phyloP scores from a whole-genome alignment of 768 basidiomycete species.

The Tricholoma furcatifolium region DNA sequence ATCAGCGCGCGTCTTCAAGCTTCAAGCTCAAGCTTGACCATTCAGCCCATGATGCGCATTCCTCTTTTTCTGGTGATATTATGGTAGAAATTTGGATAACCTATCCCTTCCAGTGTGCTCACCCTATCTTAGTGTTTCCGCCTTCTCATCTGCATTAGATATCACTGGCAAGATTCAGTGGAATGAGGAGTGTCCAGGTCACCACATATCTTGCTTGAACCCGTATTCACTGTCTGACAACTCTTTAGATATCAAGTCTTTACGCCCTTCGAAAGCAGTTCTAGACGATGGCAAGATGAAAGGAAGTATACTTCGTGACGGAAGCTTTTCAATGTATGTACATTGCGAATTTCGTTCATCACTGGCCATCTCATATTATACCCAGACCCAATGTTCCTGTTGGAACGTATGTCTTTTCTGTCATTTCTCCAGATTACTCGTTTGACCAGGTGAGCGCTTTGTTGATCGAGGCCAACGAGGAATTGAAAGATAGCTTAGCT shows the following conservation, averaged over 20 bases:
- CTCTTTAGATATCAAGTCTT: slow-evolving; percentile 19
- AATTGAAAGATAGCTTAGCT: slow-evolving; percentile 40
- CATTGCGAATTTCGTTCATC: background rate
- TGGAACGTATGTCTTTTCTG: slow-evolving; percentile 70
- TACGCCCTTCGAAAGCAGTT: slow-evolving; percentile 58
- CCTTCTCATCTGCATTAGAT: slow-evolving; percentile 46
- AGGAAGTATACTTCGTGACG: slow-evolving; percentile 54
- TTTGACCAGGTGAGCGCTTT: slow-evolving; percentile 63
- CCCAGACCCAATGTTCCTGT: slow-evolving; percentile 63
- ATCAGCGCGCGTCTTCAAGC: no score
- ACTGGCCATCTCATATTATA: background rate
- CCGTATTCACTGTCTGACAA: background rate
- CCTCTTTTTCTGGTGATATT: slow-evolving; percentile 26
- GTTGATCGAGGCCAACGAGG: background rate
- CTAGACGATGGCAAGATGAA: slow-evolving; percentile 58
- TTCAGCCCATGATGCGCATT: slow-evolving; percentile 6
- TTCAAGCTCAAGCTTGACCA: background rate
- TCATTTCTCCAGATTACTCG: slow-evolving; percentile 59
- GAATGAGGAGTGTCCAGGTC: slow-evolving; percentile 72
- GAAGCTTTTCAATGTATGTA: slow-evolving; percentile 67
- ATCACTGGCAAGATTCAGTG: slow-evolving; percentile 63
- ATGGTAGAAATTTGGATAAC: slow-evolving; percentile 19
- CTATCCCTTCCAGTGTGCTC: background rate
- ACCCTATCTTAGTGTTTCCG: slow-evolving; percentile 17
- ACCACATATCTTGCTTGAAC: background rate